These are phyloP conservation scores for Ogataea hybrid DNA, from an alignment of 1,139 yeast species.

Conservation along the genomic window DNA sequence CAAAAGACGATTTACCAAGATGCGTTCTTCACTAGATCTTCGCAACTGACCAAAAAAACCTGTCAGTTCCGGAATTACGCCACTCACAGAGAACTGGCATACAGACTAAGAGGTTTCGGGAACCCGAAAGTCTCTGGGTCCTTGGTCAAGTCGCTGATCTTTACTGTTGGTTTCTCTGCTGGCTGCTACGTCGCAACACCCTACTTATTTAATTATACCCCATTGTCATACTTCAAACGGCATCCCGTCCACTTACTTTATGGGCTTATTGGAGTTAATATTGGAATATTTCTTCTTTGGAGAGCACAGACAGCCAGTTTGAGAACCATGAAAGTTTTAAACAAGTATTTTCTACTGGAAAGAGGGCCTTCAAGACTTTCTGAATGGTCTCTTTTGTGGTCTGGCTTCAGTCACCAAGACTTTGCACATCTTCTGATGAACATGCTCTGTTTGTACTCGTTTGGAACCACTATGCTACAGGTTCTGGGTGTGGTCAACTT, in stretches of 20 bases:
- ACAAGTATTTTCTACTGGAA: conserved; percentile 66
- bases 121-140: conserved; percentile 11
- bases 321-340: conserved; percentile 25
- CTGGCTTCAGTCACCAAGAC: conserved; percentile 87
- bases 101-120: conserved; percentile 9
- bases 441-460: conserved; percentile 85
- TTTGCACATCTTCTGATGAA: conserved; percentile 76
- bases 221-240: conserved; percentile 50
- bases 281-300: conserved; percentile 75
- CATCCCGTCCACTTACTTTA: conserved; percentile 65
- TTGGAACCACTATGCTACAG: conserved; percentile 67
- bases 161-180: conserved; percentile 26
- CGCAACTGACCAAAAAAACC: background rate
- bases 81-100: conserved; percentile 14
- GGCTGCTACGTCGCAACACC: conserved; percentile 43
- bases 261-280: conserved; percentile 65
- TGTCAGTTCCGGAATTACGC: conserved; percentile 14
- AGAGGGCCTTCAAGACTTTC: conserved; percentile 43
- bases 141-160: conserved; percentile 24
- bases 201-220: conserved; percentile 59
- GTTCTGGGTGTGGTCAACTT: conserved; percentile 73
- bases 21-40: background rate
- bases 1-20: background rate
- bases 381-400: conserved; percentile 68
- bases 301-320: conserved; percentile 44